Conservation (phyloP, 352 stramenopile species). For the Thalassiosira mediterranea region DNA sequence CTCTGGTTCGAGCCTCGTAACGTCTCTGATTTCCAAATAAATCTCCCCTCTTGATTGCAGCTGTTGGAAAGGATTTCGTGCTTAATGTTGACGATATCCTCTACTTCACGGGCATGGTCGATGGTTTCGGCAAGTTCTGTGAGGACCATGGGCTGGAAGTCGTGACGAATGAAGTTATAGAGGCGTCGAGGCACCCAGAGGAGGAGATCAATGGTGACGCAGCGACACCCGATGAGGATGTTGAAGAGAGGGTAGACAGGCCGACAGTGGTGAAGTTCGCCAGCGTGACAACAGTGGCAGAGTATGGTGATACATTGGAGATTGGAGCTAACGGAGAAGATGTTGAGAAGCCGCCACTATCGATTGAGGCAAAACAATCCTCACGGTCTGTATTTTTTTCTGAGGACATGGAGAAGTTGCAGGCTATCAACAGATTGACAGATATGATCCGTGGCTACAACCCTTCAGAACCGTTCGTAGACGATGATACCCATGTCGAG, state of each 20-base stretch:
- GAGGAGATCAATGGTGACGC: background rate
- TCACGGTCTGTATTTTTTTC: too few relatives aligned
- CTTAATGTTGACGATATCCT: conserved; percentile 37
- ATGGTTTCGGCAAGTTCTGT: conserved; percentile 61
- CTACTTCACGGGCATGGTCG: conserved; percentile 60
- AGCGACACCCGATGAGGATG: background rate
- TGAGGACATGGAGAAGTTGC: conserved; percentile 24
- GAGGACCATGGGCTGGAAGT: conserved; percentile 53
- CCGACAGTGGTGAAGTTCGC: background rate
- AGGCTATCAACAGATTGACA: conserved; percentile 43
- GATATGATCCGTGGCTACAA: conserved; percentile 10
- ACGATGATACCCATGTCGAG: too few relatives aligned
- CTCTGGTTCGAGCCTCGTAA: background rate
- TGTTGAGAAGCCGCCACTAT: too few relatives aligned
- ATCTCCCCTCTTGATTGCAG: conserved; percentile 1
- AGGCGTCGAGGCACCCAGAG: conserved; percentile 2
- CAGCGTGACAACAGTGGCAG: background rate
- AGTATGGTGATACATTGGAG: too few relatives aligned
- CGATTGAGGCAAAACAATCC: background rate
- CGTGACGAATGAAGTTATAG: conserved; percentile 53
- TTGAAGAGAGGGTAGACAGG: background rate
- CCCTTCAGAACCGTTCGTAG: too few relatives aligned
- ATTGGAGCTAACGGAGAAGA: too few relatives aligned
- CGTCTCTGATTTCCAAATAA: background rate
- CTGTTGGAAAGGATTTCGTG: conserved; percentile 23